Percentiles rank a stretch among this genome's conserved stretches.
These are phyloP conservation scores for Colletotrichum echinochloae DNA, from an alignment of 2,329 filamentous ascomycete genomes.

Conservation along the genomic window DNA sequence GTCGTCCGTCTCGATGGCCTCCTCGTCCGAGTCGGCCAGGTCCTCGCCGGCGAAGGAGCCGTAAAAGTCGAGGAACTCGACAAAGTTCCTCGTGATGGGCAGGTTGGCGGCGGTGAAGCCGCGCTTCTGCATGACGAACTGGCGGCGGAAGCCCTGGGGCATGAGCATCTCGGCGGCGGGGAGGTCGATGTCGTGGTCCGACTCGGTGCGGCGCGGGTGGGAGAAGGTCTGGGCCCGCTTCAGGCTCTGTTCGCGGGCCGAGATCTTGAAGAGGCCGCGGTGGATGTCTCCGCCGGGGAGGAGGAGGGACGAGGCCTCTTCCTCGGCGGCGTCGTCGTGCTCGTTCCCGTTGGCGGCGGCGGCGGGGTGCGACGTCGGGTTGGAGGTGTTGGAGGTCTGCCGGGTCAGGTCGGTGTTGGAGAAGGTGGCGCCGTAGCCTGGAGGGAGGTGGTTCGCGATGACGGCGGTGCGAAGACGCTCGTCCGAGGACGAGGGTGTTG, in stretches of 20 bases:
- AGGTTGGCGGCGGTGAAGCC: slow-evolving; percentile 44
- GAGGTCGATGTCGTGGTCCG: slow-evolving; percentile 41
- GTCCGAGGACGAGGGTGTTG: slow-evolving; percentile 29
- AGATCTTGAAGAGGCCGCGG: slow-evolving; percentile 81
- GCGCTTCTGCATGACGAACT: slow-evolving; percentile 55
- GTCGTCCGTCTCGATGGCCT: slow-evolving; percentile 61
- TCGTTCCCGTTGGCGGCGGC: neutral
- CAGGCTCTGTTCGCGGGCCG: slow-evolving; percentile 64
- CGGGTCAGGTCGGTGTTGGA: slow-evolving; percentile 32
- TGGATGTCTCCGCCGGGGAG: slow-evolving; percentile 84
- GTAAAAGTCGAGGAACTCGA: slow-evolving; percentile 81
- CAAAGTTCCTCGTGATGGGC: slow-evolving; percentile 76
- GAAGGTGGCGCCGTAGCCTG: slow-evolving; percentile 41
- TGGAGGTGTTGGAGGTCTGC: slow-evolving; percentile 19
- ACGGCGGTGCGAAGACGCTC: slow-evolving; percentile 34
- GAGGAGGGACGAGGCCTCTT: slow-evolving; percentile 73
- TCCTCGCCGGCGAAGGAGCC: slow-evolving; percentile 83
- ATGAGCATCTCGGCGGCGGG: slow-evolving; percentile 41
- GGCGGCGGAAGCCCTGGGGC: slow-evolving; percentile 58
- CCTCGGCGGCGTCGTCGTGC: slow-evolving; percentile 31
- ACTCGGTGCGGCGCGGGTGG: slow-evolving; percentile 51
- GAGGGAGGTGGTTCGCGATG: slow-evolving; percentile 40
- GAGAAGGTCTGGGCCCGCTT: slow-evolving; percentile 77
- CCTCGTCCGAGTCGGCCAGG: slow-evolving; percentile 69
- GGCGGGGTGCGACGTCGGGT: slow-evolving; percentile 6